Conservation (phyloP, 331 rosid genomes). For the Erythrophleum ivorense region DNA sequence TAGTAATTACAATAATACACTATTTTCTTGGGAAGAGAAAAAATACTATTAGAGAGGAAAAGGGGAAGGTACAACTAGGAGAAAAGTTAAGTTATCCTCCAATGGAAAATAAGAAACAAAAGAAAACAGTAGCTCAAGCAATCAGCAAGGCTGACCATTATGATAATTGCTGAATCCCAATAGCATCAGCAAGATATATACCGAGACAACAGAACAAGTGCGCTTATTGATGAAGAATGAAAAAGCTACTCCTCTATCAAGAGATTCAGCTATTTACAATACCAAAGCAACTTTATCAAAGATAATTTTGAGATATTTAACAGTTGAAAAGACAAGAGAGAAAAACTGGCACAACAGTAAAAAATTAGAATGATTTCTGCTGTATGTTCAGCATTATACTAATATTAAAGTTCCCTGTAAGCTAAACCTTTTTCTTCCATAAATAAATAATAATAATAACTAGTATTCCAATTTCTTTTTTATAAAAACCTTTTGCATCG, state of each 20-base stretch:
- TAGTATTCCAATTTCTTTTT: not conserved
- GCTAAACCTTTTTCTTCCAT: not conserved
- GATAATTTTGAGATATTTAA: not conserved
- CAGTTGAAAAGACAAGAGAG: not conserved
- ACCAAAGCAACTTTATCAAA: constrained; percentile 9
- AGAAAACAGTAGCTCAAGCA: constrained; percentile 11
- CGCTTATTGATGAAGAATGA: not conserved
- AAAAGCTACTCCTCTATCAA: not conserved
- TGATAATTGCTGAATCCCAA: not conserved
- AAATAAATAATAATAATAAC: no score
- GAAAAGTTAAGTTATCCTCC: not conserved
- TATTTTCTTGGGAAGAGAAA: not conserved
- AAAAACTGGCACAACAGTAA: not conserved
- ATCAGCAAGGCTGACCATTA: not conserved
- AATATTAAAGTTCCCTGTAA: not conserved
- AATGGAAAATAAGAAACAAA: not conserved
- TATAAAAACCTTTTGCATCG: not conserved
- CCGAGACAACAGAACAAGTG: constrained; percentile 13
- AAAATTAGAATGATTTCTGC: not conserved
- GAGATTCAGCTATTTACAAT: constrained; percentile 22
- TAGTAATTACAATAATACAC: not conserved
- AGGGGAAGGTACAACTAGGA: not conserved
- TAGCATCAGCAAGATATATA: constrained; percentile 20
- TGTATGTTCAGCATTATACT: not conserved
- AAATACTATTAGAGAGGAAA: not conserved